phyloP scores from a whole-genome alignment of 2,329 filamentous ascomycete species.

The Fusarium fujikuroi region DNA sequence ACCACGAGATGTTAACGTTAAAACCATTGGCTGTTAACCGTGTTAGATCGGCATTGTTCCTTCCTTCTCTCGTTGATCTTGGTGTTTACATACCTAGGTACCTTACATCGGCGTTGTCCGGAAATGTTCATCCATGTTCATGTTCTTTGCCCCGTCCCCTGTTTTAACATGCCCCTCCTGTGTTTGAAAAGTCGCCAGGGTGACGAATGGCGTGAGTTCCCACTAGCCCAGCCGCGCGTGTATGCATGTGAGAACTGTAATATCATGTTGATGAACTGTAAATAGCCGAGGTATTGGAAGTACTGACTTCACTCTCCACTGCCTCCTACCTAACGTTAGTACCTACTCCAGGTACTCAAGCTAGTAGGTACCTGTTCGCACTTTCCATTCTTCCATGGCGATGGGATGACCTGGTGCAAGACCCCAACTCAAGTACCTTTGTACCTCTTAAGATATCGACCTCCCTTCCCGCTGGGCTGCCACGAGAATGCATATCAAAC shows the following conservation, averaged over 20 bases:
- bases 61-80: not conserved
- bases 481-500: not conserved
- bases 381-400: not conserved
- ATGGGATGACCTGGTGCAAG: not conserved
- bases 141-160: slow-evolving; percentile 9
- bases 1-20: not conserved
- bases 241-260: slow-evolving; percentile 37
- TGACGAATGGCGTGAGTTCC: slow-evolving; percentile 18
- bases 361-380: not conserved
- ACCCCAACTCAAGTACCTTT: not conserved
- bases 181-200: slow-evolving; percentile 26
- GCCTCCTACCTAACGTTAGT: not conserved
- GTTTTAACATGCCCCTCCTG: slow-evolving; percentile 8
- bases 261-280: slow-evolving; percentile 5
- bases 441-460: not conserved
- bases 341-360: too few relatives aligned
- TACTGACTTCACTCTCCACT: not conserved
- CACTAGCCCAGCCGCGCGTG: slow-evolving; percentile 33
- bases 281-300: slow-evolving; percentile 9
- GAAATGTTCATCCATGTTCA: not conserved
- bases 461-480: not conserved
- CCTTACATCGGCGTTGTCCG: not conserved
- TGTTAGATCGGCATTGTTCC: not conserved
- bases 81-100: not conserved
- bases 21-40: not conserved